phyloP scores from a whole-genome alignment of 2,329 filamentous ascomycete genomes.

The Trichoderma aggressivum region DNA sequence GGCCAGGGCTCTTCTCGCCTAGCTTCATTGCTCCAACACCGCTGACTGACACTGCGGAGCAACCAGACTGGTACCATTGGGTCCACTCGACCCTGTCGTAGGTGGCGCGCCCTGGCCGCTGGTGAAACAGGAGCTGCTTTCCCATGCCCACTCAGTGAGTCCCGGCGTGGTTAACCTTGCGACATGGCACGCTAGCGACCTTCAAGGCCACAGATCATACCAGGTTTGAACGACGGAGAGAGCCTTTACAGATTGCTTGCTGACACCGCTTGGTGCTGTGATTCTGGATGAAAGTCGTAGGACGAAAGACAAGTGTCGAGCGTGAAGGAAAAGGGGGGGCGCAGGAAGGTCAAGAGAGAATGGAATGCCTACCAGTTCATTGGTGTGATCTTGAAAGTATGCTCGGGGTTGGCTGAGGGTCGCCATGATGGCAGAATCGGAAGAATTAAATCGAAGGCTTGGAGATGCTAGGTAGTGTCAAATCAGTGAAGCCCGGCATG shows the following conservation, averaged over 20 bases:
- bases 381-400: constrained; percentile 31
- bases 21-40: constrained; percentile 6
- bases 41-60: constrained; percentile 5
- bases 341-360: not conserved
- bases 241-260: constrained; percentile 4
- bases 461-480: not conserved
- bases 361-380: constrained; percentile 29
- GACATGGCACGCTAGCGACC: constrained; percentile 30
- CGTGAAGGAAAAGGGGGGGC: not conserved
- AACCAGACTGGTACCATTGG: constrained; percentile 11
- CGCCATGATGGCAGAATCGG: constrained; percentile 31
- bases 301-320: not conserved
- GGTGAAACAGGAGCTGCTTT: constrained; percentile 54
- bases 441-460: constrained; percentile 6
- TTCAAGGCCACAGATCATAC: constrained; percentile 9
- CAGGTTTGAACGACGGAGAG: not conserved
- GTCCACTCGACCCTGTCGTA: constrained; percentile 28
- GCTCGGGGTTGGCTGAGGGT: constrained; percentile 29
- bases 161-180: constrained; percentile 45
- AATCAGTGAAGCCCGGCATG: not conserved
- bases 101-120: constrained; percentile 39
- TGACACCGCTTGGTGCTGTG: constrained; percentile 12
- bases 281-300: not conserved
- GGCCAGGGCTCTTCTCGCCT: not conserved
- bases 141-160: constrained; percentile 43